A percentile compares a stretch with the other conserved stretches of the same genome.
Evolutionary conservation across 495 filamentous ascomycete species (phyloP).

Genomic region (Hyaloscypha variabilis): DNA sequence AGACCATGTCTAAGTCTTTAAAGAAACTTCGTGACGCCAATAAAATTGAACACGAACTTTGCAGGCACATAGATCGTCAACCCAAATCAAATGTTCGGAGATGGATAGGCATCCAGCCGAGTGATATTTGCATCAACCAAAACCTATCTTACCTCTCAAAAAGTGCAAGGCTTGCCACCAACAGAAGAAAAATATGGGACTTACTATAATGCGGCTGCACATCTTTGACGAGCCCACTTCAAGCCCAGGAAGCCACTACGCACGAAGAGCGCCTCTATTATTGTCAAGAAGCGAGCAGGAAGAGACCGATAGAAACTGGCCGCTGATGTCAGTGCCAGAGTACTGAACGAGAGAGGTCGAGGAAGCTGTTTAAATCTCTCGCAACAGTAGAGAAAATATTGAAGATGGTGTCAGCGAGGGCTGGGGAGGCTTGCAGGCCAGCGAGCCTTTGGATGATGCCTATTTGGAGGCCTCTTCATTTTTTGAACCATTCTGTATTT

Average conservation of each 20-base stretch:
- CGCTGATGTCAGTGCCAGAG: constrained; percentile 79
- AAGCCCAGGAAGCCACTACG: constrained; percentile 47
- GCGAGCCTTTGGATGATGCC: too few relatives aligned
- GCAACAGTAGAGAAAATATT: neutral
- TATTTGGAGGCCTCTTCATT: too few relatives aligned
- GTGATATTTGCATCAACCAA: constrained; percentile 42
- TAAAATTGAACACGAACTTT: constrained; percentile 90
- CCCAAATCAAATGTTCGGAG: constrained; percentile 75
- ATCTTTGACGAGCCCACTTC: constrained; percentile 90
- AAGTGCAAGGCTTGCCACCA: constrained; percentile 86
- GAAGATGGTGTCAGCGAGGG: neutral
- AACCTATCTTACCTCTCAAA: constrained; percentile 64
- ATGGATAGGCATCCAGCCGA: constrained; percentile 71
- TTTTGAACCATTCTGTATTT: too few relatives aligned
- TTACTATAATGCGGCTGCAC: constrained; percentile 87
- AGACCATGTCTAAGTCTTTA: too few relatives aligned
- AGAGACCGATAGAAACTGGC: constrained; percentile 80
- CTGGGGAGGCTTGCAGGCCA: neutral
- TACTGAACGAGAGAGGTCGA: constrained; percentile 77
- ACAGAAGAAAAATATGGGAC: constrained; percentile 75
- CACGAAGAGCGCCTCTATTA: too few relatives aligned
- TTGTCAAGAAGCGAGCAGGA: too few relatives aligned
- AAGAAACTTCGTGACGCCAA: too few relatives aligned
- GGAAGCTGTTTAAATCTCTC: constrained; percentile 26
- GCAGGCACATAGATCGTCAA: constrained; percentile 80